Conservation (phyloP, 2,329 filamentous ascomycete genomes). For the Coniochaeta hoffmannii region DNA sequence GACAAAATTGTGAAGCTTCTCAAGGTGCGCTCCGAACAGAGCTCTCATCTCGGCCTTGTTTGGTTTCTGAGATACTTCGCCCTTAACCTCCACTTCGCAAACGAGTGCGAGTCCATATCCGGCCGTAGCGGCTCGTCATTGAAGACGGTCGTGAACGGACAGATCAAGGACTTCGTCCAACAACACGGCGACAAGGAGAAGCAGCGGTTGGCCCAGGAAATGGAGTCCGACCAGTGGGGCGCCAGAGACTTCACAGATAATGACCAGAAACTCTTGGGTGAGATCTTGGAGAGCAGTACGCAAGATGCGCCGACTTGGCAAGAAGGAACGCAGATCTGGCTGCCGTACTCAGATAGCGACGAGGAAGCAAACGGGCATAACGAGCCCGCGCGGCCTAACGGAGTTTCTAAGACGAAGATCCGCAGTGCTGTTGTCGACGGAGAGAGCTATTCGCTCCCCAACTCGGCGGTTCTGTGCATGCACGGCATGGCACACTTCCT, state of each 20-base stretch:
- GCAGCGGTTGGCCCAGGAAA: conserved; percentile 65
- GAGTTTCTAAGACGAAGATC: conserved; percentile 48
- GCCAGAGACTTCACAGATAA: conserved; percentile 65
- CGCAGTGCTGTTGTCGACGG: conserved; percentile 73
- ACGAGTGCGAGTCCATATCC: conserved; percentile 79
- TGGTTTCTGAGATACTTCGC: conserved; percentile 77
- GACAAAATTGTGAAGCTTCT: conserved; percentile 70
- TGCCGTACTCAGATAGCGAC: conserved; percentile 33
- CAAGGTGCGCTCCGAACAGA: conserved; percentile 70
- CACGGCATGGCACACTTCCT: conserved; percentile 76
- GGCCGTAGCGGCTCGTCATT: conserved; percentile 68
- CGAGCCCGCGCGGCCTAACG: conserved; percentile 33
- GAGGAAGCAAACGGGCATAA: conserved; percentile 16
- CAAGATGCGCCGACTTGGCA: conserved; percentile 62
- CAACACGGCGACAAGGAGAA: conserved; percentile 64
- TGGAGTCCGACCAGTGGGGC: conserved; percentile 77
- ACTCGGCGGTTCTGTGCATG: conserved; percentile 75
- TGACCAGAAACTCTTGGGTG: conserved; percentile 51
- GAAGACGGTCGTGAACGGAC: conserved; percentile 72
- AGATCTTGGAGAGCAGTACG: conserved; percentile 63
- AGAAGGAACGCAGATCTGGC: conserved; percentile 51
- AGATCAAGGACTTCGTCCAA: conserved; percentile 75
- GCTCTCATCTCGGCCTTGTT: conserved; percentile 56
- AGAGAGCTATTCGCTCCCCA: conserved; percentile 78
- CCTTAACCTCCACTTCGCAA: conserved; percentile 74